These are phyloP conservation scores for Fusarium humuli DNA, from an alignment of 2,329 filamentous ascomycete species.

Conservation along the genomic window DNA sequence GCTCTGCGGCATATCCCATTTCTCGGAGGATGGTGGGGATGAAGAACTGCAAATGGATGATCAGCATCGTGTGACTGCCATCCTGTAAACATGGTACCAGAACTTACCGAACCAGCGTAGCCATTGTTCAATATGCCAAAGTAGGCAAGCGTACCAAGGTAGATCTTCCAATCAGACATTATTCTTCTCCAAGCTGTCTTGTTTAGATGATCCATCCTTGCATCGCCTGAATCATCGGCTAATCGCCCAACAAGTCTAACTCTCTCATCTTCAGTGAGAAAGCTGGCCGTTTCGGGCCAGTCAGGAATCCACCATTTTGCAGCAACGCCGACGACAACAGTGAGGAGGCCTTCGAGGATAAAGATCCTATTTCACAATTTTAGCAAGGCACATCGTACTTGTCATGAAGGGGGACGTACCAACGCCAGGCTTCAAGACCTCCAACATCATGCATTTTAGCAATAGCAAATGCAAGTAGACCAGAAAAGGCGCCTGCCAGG, in stretches of 20 bases:
- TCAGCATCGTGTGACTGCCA: not conserved
- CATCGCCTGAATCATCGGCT: slow-evolving; percentile 42
- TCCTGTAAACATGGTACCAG: fast-evolving
- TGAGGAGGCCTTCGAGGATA: slow-evolving; percentile 76
- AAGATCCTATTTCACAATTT: slow-evolving; percentile 62
- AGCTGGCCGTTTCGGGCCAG: slow-evolving; percentile 82
- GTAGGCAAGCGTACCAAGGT: slow-evolving; percentile 1
- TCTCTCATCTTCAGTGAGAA: slow-evolving; percentile 78
- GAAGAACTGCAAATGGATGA: slow-evolving; percentile 53
- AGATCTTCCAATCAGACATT: slow-evolving; percentile 68
- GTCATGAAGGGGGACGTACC: not conserved
- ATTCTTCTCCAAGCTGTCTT: slow-evolving; percentile 67
- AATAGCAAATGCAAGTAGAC: slow-evolving; percentile 3
- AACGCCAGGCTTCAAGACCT: slow-evolving; percentile 9
- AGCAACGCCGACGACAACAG: slow-evolving; percentile 71
- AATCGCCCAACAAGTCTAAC: slow-evolving; percentile 77
- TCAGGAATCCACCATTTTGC: slow-evolving; percentile 81
- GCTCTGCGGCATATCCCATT: slow-evolving; percentile 67
- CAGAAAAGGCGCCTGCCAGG: not conserved
- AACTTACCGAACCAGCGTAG: slow-evolving; percentile 61
- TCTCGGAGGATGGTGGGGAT: slow-evolving; percentile 72
- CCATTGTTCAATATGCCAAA: slow-evolving; percentile 62
- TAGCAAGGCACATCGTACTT: fast-evolving
- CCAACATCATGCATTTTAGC: slow-evolving; percentile 16
- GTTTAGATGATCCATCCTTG: slow-evolving; percentile 27